A percentile compares a stretch with the other conserved stretches of the same genome.
phyloP scores from a whole-genome alignment of 2,329 filamentous ascomycete species.

The Cercospora nicotianae region DNA sequence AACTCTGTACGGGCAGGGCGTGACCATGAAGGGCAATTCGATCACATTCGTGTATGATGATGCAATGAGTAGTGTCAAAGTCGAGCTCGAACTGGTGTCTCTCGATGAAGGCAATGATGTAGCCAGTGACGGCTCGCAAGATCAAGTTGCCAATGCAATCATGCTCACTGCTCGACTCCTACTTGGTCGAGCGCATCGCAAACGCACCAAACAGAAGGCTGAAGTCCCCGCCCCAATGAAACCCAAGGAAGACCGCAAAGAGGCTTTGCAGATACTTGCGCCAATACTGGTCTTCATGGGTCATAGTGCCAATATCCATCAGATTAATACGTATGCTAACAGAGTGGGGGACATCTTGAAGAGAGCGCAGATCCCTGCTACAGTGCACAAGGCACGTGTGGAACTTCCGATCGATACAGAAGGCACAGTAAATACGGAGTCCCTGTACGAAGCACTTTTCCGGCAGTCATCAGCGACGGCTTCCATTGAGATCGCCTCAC shows the following conservation, averaged over 20 bases:
- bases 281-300: constrained; percentile 5
- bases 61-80: constrained; percentile 52
- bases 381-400: background rate
- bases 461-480: constrained; percentile 1
- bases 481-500: background rate
- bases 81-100: constrained; percentile 68
- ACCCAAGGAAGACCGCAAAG: constrained; percentile 45
- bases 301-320: constrained; percentile 1
- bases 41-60: constrained; percentile 36
- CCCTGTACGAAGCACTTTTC: background rate
- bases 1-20: constrained; percentile 67
- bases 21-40: constrained; percentile 58
- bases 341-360: background rate
- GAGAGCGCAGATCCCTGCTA: background rate
- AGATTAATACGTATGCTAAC: background rate
- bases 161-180: constrained; percentile 71
- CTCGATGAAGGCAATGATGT: constrained; percentile 38
- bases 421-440: background rate
- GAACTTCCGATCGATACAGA: background rate
- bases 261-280: constrained; percentile 1
- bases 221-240: constrained; percentile 60
- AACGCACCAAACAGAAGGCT: constrained; percentile 69
- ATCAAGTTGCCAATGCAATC: constrained; percentile 63
- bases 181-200: constrained; percentile 74
- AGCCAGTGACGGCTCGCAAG: constrained; percentile 27